A percentile compares a stretch with the other conserved stretches of the same genome.
Conservation (phyloP, 1,284 basidiomycete genomes). For the Sporisorium graminicola region DNA sequence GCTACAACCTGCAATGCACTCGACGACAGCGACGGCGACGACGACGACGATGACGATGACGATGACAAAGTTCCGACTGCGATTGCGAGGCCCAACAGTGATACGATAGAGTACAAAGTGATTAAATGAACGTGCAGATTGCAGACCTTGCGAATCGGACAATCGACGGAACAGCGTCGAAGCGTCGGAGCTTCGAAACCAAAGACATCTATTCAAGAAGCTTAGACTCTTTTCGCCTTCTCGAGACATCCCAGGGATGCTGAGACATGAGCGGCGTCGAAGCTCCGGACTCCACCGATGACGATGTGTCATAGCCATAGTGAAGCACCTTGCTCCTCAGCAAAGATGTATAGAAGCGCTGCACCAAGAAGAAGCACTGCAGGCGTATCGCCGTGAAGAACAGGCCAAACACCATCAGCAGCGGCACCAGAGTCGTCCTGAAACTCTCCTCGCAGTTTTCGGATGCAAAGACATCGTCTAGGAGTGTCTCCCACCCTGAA, state of each 20-base stretch:
- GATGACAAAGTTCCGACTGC: not conserved
- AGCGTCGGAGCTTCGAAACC: conserved; percentile 5
- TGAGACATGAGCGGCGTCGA: conserved; percentile 34
- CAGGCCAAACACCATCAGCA: conserved; percentile 44
- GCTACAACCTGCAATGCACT: not conserved
- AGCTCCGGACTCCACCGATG: conserved; percentile 11
- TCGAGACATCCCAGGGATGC: not conserved
- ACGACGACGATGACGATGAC: not conserved
- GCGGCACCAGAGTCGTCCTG: conserved; percentile 40
- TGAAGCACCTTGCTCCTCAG: conserved; percentile 34
- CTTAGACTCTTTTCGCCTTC: conserved; percentile 37
- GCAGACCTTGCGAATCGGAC: not conserved
- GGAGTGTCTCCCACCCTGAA: conserved; percentile 47
- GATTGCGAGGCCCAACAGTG: not conserved
- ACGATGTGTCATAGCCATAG: conserved; percentile 26
- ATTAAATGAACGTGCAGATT: not conserved
- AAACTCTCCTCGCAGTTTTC: conserved; percentile 59
- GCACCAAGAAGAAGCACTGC: conserved; percentile 52
- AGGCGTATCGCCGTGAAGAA: conserved; percentile 45
- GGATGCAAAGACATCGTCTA: conserved; percentile 47
- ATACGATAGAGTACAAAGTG: conserved; percentile 6
- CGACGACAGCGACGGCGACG: not conserved
- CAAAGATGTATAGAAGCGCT: conserved; percentile 32
- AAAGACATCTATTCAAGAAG: conserved; percentile 25
- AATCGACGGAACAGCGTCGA: conserved; percentile 25